A percentile compares a stretch with the other conserved stretches of the same genome.
Conservation (phyloP, 345 rosid species). For the Lepidium didymum region DNA sequence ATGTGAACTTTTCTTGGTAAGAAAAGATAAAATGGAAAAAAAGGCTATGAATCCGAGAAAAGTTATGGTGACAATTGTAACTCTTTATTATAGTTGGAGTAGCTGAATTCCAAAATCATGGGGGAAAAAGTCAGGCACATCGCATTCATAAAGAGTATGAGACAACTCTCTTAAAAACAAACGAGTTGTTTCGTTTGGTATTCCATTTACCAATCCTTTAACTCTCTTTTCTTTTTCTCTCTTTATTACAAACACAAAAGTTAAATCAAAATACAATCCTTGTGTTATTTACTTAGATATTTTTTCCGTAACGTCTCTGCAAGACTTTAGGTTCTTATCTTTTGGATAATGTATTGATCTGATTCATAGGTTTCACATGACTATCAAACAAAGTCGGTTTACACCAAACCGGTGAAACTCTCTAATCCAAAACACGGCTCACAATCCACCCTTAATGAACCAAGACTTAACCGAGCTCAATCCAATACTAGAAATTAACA, state of each 20-base stretch:
- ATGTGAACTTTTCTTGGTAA: too few relatives aligned
- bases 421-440: not conserved
- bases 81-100: not conserved
- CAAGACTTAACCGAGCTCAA: not conserved
- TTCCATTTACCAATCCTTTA: not conserved
- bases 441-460: not conserved
- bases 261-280: not conserved
- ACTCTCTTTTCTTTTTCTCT: not conserved
- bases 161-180: slow-evolving; percentile 25
- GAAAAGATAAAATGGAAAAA: too few relatives aligned
- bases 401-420: not conserved
- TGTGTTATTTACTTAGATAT: not conserved
- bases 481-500: too few relatives aligned
- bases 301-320: not conserved
- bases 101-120: slow-evolving; percentile 8
- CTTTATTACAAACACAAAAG: not conserved
- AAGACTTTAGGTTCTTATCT: not conserved
- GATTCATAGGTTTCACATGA: not conserved
- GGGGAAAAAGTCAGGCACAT: slow-evolving; percentile 18
- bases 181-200: slow-evolving; percentile 23
- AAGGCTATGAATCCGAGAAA: too few relatives aligned
- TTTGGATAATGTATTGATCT: not conserved
- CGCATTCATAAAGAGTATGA: slow-evolving; percentile 18
- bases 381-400: not conserved
- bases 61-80: not conserved